Base-by-base conservation (phyloP, 345 rosid genomes). In the Salix caprea region DNA sequence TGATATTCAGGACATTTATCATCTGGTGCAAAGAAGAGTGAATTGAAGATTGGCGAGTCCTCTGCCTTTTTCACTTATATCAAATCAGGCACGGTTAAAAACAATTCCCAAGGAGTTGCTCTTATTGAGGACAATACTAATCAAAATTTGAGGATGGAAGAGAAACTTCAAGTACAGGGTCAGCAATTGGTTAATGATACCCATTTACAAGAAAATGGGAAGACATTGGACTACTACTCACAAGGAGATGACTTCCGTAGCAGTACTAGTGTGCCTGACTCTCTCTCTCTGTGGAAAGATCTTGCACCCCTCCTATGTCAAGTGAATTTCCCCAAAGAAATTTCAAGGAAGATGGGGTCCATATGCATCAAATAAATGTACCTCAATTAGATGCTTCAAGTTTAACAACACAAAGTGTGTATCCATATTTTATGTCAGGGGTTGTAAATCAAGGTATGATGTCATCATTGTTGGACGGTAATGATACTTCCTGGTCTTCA, bases 61-160 rank as follows among this genome's bases (percentile, higher is more conserved):
- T 96, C 98, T 12, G 99, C 98, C 72, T 96, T 96, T 87, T 93
- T 93, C 74, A 90, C 96, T 61, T 96, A 96, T n/a, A 96, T 91
- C 60, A 96, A 93, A 81, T 89, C 97, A 40, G 82, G 79, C 79
- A 82, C 84, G 56, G 75, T 70, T 4, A 89, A 80, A 75, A 84
- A 32, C 62, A 79, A n/a, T 76, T 42, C 82, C 69, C 74, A 74
- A 40, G 83, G 76, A 42, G 34, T 66, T 74, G 70, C 78, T 21
- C 71, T 34, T 67, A 61, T 44, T 23, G 86, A 81, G 16, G 88
- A 80, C 58, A 76, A 48, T 67, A 73, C 74, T 65, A 46, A 75
- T 64, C 82, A 69, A 67, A 77, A 16, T 77, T 67, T 40, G 77
- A 83, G 77, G 65, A 65, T 74, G 40, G 87, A 84, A 65, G 89